Evolutionary conservation across 371 early-diverging fungal species (phyloP).

Genomic region (Syncephalis plumigaleata): DNA sequence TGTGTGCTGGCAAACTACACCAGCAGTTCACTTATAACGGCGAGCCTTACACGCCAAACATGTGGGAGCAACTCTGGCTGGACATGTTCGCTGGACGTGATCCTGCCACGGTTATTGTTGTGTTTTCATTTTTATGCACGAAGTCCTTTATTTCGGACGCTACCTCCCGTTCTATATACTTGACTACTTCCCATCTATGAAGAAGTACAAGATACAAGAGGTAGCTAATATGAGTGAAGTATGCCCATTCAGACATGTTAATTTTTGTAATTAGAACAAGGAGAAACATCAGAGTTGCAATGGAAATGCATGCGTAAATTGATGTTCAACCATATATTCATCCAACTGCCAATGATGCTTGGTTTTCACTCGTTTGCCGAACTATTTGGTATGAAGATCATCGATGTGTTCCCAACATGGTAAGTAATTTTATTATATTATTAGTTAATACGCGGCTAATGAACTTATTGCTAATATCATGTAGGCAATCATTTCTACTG

Average conservation of each 20-base stretch:
- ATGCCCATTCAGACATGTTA: not conserved
- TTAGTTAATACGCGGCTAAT: conserved; percentile 8
- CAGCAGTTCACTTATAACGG: too few relatives aligned
- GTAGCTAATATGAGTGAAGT: conserved; percentile 14
- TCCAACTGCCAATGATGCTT: conserved; percentile 73
- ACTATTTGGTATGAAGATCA: conserved; percentile 63
- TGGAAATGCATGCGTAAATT: conserved; percentile 61
- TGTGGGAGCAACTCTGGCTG: conserved; percentile 31
- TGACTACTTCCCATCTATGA: conserved; percentile 47
- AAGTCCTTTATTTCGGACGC: conserved; percentile 60
- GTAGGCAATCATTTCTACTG: not conserved
- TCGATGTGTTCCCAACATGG: conserved; percentile 71
- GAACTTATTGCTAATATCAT: not conserved
- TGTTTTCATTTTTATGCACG: conserved; percentile 42
- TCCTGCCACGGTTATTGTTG: conserved; percentile 38
- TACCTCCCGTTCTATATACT: conserved; percentile 54
- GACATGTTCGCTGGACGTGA: conserved; percentile 43
- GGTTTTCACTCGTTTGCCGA: conserved; percentile 70
- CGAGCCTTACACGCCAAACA: not conserved
- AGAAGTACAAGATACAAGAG: conserved; percentile 72
- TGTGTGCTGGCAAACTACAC: too few relatives aligned
- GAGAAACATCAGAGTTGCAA: conserved; percentile 39
- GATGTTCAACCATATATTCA: conserved; percentile 47
- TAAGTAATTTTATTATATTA: conserved; percentile 14
- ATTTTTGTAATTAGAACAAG: conserved; percentile 26